A percentile compares a stretch with the other conserved stretches of the same genome.
These are phyloP conservation scores for Barbatosphaeria neglecta DNA, from an alignment of 495 filamentous ascomycete genomes.

Conservation along the genomic window DNA sequence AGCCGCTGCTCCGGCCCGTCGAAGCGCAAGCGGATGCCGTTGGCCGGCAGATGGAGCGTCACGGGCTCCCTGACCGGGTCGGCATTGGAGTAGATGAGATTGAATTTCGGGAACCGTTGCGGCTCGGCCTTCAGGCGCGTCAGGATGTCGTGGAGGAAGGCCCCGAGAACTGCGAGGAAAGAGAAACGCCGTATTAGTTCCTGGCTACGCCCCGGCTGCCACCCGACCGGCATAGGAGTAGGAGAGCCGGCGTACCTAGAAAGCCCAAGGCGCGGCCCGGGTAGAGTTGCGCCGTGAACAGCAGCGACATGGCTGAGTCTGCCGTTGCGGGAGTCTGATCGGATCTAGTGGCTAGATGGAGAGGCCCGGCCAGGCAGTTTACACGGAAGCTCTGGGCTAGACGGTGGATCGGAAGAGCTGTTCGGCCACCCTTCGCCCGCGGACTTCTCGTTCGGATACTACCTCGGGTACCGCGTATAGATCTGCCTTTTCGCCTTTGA, in stretches of 20 bases:
- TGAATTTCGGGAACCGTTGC: slow-evolving; percentile 66
- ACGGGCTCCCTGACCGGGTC: slow-evolving; percentile 65
- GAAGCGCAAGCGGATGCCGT: slow-evolving; percentile 82
- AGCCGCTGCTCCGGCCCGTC: slow-evolving; percentile 88
- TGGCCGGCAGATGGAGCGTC: slow-evolving; percentile 60
- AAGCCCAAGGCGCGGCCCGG: slow-evolving; percentile 71
- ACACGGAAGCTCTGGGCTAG: background rate
- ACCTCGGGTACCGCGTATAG: too few species aligned
- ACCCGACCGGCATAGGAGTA: background rate
- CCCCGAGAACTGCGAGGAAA: slow-evolving; percentile 57
- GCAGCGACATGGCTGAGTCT: slow-evolving; percentile 34
- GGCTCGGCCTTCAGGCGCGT: slow-evolving; percentile 76
- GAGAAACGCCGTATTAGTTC: background rate
- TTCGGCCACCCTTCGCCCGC: too few species aligned
- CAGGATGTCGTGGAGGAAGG: slow-evolving; percentile 79
- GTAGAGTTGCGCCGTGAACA: slow-evolving; percentile 55
- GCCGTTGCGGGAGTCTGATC: too few species aligned
- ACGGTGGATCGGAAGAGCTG: background rate
- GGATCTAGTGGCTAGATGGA: too few species aligned
- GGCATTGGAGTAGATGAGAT: slow-evolving; percentile 60
- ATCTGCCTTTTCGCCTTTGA: too few species aligned
- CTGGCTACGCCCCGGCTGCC: too few species aligned
- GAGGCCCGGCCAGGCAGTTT: too few species aligned
- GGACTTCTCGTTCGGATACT: too few species aligned
- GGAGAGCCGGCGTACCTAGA: slow-evolving; percentile 55